Percentiles rank a stretch among this genome's conserved stretches.
phyloP scores from a whole-genome alignment of 768 basidiomycete genomes.

The Rhodocollybia butyracea region DNA sequence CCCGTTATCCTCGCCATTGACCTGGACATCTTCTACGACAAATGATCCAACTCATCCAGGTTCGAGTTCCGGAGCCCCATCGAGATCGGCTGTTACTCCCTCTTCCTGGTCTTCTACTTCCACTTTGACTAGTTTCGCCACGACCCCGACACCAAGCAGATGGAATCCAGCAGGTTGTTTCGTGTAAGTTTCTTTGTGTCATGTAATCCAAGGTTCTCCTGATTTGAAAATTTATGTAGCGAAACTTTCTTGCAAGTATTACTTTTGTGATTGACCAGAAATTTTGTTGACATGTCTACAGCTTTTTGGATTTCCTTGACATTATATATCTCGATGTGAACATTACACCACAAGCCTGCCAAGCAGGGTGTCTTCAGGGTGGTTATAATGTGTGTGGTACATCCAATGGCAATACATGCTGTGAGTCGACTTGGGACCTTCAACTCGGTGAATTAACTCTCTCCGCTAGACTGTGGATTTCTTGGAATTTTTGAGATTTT shows the following conservation, averaged over 20 bases:
- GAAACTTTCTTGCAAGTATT: neutral
- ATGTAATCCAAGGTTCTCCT: neutral
- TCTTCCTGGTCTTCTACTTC: neutral
- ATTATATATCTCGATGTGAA: neutral
- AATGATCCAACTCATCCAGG: too few species aligned
- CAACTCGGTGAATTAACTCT: neutral
- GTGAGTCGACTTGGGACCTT: neutral
- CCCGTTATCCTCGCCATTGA: too few species aligned
- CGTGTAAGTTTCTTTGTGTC: neutral
- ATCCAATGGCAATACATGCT: neutral
- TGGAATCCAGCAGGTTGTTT: neutral
- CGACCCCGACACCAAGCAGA: neutral
- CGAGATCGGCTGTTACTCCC: too few species aligned
- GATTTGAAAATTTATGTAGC: neutral
- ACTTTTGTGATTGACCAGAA: neutral
- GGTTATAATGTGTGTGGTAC: neutral
- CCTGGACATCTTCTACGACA: too few species aligned
- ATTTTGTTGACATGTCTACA: neutral
- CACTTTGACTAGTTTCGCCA: neutral
- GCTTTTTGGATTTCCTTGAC: neutral
- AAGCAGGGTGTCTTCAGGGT: neutral
- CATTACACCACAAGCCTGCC: neutral
- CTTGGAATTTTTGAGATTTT: neutral
- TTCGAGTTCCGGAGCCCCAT: too few species aligned
- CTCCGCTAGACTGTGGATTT: neutral